Conservation (phyloP, 2,329 filamentous ascomycete genomes). For the Pseudogymnoascus sp. region DNA sequence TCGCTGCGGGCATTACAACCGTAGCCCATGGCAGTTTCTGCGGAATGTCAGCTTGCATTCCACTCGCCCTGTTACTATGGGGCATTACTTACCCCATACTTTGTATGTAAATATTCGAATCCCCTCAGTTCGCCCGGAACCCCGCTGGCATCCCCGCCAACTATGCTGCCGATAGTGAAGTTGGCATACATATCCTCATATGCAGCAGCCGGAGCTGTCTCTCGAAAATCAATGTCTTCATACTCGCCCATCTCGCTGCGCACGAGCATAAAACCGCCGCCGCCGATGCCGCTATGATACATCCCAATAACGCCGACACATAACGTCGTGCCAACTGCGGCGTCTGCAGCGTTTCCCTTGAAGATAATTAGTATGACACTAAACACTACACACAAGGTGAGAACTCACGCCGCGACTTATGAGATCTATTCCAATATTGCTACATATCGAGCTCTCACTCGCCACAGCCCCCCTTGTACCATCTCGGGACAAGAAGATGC, state of each 20-base stretch:
- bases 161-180: slow-evolving; percentile 57
- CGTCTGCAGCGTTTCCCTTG: slow-evolving; percentile 66
- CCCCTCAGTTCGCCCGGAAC: slow-evolving; percentile 72
- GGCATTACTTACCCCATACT: slow-evolving; percentile 48
- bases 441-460: slow-evolving; percentile 44
- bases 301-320: slow-evolving; percentile 70
- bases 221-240: slow-evolving; percentile 83
- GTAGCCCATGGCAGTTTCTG: slow-evolving; percentile 57
- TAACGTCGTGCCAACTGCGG: slow-evolving; percentile 63
- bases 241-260: slow-evolving; percentile 65
- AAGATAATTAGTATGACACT: slow-evolving; percentile 17
- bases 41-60: neutral
- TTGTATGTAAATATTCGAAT: slow-evolving; percentile 66
- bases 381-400: neutral
- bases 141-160: slow-evolving; percentile 63
- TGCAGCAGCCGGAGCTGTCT: slow-evolving; percentile 75
- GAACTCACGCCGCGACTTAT: slow-evolving; percentile 37
- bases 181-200: slow-evolving; percentile 77
- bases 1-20: slow-evolving; percentile 66
- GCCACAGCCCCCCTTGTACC: slow-evolving; percentile 38
- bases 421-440: slow-evolving; percentile 42
- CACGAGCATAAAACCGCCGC: slow-evolving; percentile 84
- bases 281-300: slow-evolving; percentile 77
- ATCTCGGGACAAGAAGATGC: slow-evolving; percentile 19
- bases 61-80: neutral